Conservation (phyloP, 2,329 filamentous ascomycete species). For the Cadophora luteo-olivacea region DNA sequence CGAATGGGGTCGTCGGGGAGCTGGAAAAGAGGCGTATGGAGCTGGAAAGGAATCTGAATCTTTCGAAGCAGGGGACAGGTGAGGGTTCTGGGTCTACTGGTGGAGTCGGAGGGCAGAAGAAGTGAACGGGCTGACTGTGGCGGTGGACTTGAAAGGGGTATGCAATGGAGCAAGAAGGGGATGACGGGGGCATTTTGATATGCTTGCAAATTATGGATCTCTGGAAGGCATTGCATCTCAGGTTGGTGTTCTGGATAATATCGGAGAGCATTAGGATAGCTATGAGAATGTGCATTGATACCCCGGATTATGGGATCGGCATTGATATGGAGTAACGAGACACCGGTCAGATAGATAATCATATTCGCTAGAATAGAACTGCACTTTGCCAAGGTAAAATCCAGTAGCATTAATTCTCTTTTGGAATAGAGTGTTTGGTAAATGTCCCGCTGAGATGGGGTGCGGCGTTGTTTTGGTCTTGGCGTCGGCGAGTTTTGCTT, state of each 20-base stretch:
- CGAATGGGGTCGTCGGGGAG: slow-evolving; percentile 22
- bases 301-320: not conserved
- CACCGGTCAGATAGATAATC: too few species aligned
- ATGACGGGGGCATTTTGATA: not conserved
- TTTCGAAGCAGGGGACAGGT: slow-evolving; percentile 1
- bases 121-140: not conserved
- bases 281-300: not conserved
- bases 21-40: slow-evolving; percentile 30
- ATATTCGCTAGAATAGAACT: too few species aligned
- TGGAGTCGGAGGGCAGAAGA: not conserved
- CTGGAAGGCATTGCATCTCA: too few species aligned
- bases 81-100: not conserved
- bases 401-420: too few species aligned
- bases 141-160: not conserved
- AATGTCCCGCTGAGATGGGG: too few species aligned
- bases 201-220: too few species aligned
- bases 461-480: too few species aligned
- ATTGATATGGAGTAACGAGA: not conserved
- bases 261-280: too few species aligned
- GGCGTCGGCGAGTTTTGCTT: too few species aligned
- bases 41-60: slow-evolving; percentile 31
- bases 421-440: too few species aligned
- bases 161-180: not conserved
- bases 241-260: too few species aligned
- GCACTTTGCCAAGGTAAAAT: too few species aligned